Base-by-base conservation (phyloP, 176 grass and related monocot genomes). In the Cymbopogon citratus region DNA sequence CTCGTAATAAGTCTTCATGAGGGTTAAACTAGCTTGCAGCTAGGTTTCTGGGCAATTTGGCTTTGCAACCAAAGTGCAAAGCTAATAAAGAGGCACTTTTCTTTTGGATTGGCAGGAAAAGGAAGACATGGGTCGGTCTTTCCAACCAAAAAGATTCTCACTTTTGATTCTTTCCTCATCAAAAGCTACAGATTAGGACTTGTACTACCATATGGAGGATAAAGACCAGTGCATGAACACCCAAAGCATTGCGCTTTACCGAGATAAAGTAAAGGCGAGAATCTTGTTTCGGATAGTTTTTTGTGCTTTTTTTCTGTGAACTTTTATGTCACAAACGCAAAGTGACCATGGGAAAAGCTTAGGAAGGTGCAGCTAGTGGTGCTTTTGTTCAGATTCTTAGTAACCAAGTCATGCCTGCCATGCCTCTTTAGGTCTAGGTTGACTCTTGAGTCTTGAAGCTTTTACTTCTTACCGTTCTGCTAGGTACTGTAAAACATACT, bases 101-200 rank as follows among this genome's bases (percentile, higher is more conserved):
- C 63, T 75, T 76, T 87, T 31, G 71, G 78, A 87, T 76, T 49
- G 78, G 71, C 71, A 62, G 40, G 71, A 54, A 81, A 87, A 86
- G 63, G 48, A 73, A 33, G 51, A 7, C 85, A 69, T 87, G 54
- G 52, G 57, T 75, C 16, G 23, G 9, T 54, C 79, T 82, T 87
- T 87, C 85, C 79, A 87, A 87, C 85, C 65, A 33, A 77, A 63
- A 71, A 74, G 65, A 82, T 82, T 77, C 73, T 45, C 54, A 36
- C 70, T 74, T 86, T 85, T 40, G 41, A 9, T 62, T 40, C 44
- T 29, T 19, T 12, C 45, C 35, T 39, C 51, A 21, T 71, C 7
- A 71, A 82, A 87, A 71, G 79, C 54, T n/a, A 71, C 15, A 82
- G 67, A 28, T 45, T 59, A 60, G 49, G 45, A 71, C 62, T 75